phyloP scores from a whole-genome alignment of 2,329 filamentous ascomycete species.

The Clonostachys chloroleuca region DNA sequence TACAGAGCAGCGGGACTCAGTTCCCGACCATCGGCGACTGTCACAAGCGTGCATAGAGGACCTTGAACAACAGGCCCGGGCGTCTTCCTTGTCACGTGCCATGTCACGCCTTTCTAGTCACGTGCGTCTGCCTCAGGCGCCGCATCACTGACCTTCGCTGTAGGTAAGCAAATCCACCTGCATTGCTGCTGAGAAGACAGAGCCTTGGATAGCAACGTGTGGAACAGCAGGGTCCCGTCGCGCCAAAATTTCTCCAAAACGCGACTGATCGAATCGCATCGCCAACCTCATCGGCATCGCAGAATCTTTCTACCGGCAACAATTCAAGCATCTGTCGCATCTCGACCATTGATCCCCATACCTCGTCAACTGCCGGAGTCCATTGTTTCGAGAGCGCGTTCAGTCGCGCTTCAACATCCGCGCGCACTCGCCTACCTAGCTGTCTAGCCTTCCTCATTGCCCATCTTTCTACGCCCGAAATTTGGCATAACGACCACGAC shows the following conservation, averaged over 20 bases:
- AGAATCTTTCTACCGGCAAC: slow-evolving; percentile 11
- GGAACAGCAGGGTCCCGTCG: slow-evolving; percentile 11
- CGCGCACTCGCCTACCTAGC: not conserved
- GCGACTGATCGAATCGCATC: slow-evolving; percentile 10
- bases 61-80: too few species aligned
- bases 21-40: too few species aligned
- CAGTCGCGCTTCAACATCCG: not conserved
- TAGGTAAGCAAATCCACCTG: too few species aligned
- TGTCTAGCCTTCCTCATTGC: not conserved
- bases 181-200: too few species aligned
- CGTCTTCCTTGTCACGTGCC: too few species aligned
- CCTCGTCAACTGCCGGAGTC: not conserved
- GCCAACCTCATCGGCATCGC: slow-evolving; percentile 13
- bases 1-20: too few species aligned
- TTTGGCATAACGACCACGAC: not conserved
- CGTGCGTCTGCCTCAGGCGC: too few species aligned
- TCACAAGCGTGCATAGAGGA: too few species aligned
- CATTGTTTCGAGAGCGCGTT: not conserved
- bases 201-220: too few species aligned
- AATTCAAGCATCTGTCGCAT: not conserved
- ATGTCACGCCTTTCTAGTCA: too few species aligned
- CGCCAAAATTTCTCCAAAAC: slow-evolving; percentile 34
- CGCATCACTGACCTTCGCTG: too few species aligned
- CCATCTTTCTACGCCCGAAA: not conserved
- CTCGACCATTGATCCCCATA: not conserved